Evolutionary conservation across 352 stramenopile species (phyloP).

Genomic region (Blastocystis sp.): DNA sequence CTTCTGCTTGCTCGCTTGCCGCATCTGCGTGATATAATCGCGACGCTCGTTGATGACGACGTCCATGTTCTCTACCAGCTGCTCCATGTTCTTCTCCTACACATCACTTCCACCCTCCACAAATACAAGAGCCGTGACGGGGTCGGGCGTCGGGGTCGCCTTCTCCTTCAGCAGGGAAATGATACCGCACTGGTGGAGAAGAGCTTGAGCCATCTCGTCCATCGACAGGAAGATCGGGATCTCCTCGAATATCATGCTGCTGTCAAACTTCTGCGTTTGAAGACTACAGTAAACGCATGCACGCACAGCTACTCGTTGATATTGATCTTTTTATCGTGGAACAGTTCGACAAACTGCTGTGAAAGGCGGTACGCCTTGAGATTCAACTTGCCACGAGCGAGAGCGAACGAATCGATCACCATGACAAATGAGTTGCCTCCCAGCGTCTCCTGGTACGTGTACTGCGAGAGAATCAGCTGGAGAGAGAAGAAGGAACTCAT

Average conservation of each 20-base stretch:
- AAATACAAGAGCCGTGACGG: neutral
- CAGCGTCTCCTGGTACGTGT: constrained; percentile 1
- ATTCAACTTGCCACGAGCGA: constrained; percentile 21
- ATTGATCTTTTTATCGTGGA: constrained; percentile 45
- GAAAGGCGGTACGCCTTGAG: constrained; percentile 41
- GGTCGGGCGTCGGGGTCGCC: neutral
- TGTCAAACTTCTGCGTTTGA: neutral
- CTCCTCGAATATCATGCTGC: constrained; percentile 31
- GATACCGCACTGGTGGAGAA: constrained; percentile 15
- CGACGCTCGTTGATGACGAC: constrained; percentile 15
- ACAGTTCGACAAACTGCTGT: constrained; percentile 15
- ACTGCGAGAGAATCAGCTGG: constrained; percentile 39
- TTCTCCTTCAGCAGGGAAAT: neutral
- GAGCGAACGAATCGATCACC: constrained; percentile 36
- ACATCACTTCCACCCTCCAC: neutral
- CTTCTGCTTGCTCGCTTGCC: constrained; percentile 12
- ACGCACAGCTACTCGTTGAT: constrained; percentile 11
- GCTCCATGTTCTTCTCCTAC: constrained; percentile 56
- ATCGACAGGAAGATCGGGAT: neutral
- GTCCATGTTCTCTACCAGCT: constrained; percentile 33
- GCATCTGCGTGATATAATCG: neutral
- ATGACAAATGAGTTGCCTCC: constrained; percentile 26
- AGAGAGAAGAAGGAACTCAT: constrained; percentile 50
- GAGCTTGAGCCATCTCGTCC: neutral
- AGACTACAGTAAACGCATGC: neutral